Percentiles rank a stretch among this genome's conserved stretches.
Evolutionary conservation across 2,329 filamentous ascomycete species (phyloP).

Genomic region (Neurospora sp.): DNA sequence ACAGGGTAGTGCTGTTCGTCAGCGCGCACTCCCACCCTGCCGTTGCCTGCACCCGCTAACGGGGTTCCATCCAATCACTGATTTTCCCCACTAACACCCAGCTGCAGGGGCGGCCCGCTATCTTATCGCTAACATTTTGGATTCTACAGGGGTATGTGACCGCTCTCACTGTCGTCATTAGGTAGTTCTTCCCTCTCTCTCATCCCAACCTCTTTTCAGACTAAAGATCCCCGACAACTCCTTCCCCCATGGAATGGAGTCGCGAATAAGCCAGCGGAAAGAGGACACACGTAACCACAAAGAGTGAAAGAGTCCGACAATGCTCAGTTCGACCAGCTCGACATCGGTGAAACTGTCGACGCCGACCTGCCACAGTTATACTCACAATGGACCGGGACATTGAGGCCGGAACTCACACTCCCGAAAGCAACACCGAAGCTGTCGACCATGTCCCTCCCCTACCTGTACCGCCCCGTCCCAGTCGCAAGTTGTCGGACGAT

Average conservation of each 20-base stretch:
- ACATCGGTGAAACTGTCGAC: not conserved
- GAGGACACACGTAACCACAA: not conserved
- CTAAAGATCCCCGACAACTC: not conserved
- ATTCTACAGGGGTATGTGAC: not conserved
- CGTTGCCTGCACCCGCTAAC: not conserved
- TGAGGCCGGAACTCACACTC: slow-evolving; percentile 11
- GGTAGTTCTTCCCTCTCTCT: not conserved
- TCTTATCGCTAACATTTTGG: slow-evolving; percentile 7
- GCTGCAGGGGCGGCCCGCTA: slow-evolving; percentile 3
- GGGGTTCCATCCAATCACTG: not conserved
- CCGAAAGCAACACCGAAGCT: slow-evolving; percentile 8
- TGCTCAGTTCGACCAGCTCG: slow-evolving; percentile 8
- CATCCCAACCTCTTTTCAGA: not conserved
- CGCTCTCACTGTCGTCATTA: slow-evolving; percentile 10
- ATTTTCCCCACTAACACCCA: not conserved
- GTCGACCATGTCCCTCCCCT: slow-evolving; percentile 14
- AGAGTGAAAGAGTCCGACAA: slow-evolving; percentile 6
- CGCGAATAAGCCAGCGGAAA: not conserved
- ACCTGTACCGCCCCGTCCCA: slow-evolving; percentile 20
- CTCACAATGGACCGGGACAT: slow-evolving; percentile 12
- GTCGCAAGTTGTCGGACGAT: slow-evolving; percentile 20
- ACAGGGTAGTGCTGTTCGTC: not conserved
- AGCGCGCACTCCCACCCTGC: not conserved
- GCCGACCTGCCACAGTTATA: not conserved
- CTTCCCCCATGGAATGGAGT: not conserved